Conservation (phyloP, 768 basidiomycete species). For the Boletus rubroflammeus region DNA sequence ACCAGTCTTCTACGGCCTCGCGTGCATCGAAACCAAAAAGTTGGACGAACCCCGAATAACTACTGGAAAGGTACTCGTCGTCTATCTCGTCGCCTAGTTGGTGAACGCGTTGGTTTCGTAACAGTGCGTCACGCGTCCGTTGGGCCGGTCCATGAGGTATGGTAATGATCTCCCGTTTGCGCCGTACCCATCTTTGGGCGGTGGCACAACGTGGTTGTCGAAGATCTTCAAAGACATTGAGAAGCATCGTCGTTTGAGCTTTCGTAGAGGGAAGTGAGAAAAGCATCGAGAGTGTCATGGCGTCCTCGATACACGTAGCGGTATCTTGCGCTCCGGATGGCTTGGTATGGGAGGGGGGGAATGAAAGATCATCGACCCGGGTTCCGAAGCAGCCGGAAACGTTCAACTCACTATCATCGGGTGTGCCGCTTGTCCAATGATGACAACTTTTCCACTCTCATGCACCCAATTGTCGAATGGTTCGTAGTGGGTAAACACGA, state of each 20-base stretch:
- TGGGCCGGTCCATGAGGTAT: constrained; percentile 42
- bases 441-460: constrained; percentile 45
- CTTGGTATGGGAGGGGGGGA: constrained; percentile 25
- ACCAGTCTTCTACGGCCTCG: constrained; percentile 61
- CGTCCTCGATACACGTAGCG: constrained; percentile 54
- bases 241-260: constrained; percentile 45
- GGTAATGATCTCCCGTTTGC: constrained; percentile 41
- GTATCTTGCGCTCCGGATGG: constrained; percentile 48
- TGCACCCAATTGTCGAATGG: constrained; percentile 49
- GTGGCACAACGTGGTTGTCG: constrained; percentile 45
- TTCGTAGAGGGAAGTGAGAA: constrained; percentile 47
- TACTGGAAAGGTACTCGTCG: constrained; percentile 39
- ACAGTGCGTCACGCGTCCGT: constrained; percentile 41
- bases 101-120: constrained; percentile 25
- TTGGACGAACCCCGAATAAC: constrained; percentile 49
- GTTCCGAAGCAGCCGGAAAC: not conserved
- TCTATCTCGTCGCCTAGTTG: constrained; percentile 38
- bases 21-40: constrained; percentile 47
- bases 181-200: constrained; percentile 40
- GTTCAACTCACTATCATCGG: constrained; percentile 41
- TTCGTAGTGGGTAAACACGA: constrained; percentile 31
- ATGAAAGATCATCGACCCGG: not conserved
- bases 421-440: constrained; percentile 60
- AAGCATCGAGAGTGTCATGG: constrained; percentile 52
- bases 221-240: constrained; percentile 56